Evolutionary conservation across 2,329 filamentous ascomycete genomes (phyloP).

Genomic region (Xylaria arbuscula): DNA sequence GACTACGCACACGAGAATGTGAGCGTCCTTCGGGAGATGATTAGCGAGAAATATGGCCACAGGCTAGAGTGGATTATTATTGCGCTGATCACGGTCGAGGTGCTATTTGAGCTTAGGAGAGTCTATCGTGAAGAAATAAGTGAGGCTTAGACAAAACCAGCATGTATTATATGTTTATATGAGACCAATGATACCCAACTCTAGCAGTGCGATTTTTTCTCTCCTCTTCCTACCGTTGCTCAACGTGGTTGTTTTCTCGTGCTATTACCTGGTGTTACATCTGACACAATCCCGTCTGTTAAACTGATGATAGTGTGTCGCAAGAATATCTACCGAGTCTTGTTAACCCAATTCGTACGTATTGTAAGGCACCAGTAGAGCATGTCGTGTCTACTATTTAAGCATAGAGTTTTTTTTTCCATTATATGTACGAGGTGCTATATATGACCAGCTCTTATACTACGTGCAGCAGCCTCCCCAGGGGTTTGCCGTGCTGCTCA

Average conservation of each 20-base stretch:
- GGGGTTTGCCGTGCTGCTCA: slow-evolving; percentile 47
- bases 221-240: not conserved
- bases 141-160: slow-evolving; percentile 30
- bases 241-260: not conserved
- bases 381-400: too few species aligned
- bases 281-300: not conserved
- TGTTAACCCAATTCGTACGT: too few species aligned
- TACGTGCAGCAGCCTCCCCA: slow-evolving; percentile 44
- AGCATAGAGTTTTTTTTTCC: not conserved
- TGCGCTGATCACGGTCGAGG: slow-evolving; percentile 89
- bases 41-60: slow-evolving; percentile 90
- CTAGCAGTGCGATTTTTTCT: not conserved
- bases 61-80: slow-evolving; percentile 97
- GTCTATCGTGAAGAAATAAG: slow-evolving; percentile 46
- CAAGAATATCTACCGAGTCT: too few species aligned
- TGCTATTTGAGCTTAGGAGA: slow-evolving; percentile 78
- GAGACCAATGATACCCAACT: slow-evolving; percentile 37
- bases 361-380: too few species aligned
- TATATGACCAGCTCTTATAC: not conserved
- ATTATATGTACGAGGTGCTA: not conserved
- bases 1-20: slow-evolving; percentile 98
- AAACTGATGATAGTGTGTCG: too few species aligned
- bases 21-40: slow-evolving; percentile 83
- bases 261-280: not conserved
- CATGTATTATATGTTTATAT: slow-evolving; percentile 21